Conservation (phyloP, 805 yeast genomes). For the Diddensiella caesifluorescens region DNA sequence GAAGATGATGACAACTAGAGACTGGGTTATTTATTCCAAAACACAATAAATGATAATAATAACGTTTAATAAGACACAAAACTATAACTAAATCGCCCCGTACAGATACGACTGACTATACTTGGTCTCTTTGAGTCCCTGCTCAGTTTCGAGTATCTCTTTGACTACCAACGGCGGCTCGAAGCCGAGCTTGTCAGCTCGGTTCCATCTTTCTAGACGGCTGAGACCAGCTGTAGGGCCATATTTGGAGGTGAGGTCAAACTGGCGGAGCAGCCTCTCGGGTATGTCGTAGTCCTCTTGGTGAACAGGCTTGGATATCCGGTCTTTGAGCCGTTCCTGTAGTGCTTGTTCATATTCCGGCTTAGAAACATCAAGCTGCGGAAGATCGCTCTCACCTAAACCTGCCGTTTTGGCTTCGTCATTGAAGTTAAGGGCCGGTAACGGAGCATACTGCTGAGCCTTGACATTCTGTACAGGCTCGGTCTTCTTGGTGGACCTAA, state of each 20-base stretch:
- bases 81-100: constrained; percentile 10
- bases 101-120: constrained; percentile 21
- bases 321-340: neutral
- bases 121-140: constrained; percentile 19
- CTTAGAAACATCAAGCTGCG: constrained; percentile 3
- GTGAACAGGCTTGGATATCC: constrained; percentile 29
- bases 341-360: constrained; percentile 6
- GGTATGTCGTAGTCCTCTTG: constrained; percentile 26
- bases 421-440: no score
- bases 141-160: constrained; percentile 27
- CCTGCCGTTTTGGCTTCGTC: no score
- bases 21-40: constrained; percentile 4
- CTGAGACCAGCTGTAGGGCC: constrained; percentile 39
- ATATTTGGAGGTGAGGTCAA: constrained; percentile 32
- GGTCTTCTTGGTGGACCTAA: no score
- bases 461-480: neutral
- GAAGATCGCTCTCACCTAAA: no score
- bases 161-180: constrained; percentile 34
- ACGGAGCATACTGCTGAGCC: no score
- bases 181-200: constrained; percentile 34
- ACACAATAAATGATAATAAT: constrained; percentile 1
- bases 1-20: constrained; percentile 5
- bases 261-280: constrained; percentile 31
- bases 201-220: constrained; percentile 35
- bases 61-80: neutral